phyloP scores from a whole-genome alignment of 495 filamentous ascomycete species.

The Parachaetomium inaequale region DNA sequence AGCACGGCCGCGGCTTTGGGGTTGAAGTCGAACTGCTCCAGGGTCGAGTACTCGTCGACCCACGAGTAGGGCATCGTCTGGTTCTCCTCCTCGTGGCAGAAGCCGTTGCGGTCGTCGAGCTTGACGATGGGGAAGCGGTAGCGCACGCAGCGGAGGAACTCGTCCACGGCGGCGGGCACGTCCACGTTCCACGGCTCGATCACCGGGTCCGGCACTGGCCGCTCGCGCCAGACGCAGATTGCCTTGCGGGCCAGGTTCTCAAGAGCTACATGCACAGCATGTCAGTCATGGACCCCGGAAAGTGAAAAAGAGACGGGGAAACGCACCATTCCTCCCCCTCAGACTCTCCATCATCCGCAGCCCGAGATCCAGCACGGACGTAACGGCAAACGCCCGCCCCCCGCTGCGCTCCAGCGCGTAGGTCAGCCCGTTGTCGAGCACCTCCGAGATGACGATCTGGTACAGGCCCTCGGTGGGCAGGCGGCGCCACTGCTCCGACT shows the following conservation, averaged over 20 bases:
- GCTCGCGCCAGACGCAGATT: conserved; percentile 20
- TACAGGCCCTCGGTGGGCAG: conserved; percentile 20
- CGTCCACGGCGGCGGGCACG: conserved; percentile 13
- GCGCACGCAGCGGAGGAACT: conserved; percentile 22
- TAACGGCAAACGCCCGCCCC: conserved; percentile 19
- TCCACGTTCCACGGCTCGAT: conserved; percentile 4
- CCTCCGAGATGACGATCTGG: conserved; percentile 23
- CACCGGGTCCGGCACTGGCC: conserved; percentile 6
- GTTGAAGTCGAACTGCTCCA: conserved; percentile 17
- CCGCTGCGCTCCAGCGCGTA: conserved; percentile 18
- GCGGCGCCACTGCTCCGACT: conserved; percentile 8
- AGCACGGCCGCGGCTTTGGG: conserved; percentile 20
- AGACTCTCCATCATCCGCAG: conserved; percentile 24
- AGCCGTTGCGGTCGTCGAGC: conserved; percentile 21
- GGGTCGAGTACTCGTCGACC: conserved; percentile 10
- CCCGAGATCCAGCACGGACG: conserved; percentile 23
- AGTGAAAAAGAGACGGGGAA: too few relatives aligned
- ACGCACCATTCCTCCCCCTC: conserved; percentile 18
- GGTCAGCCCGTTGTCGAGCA: conserved; percentile 14
- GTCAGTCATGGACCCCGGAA: background rate
- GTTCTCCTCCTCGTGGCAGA: conserved; percentile 15
- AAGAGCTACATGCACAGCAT: conserved; percentile 12
- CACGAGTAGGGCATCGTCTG: conserved; percentile 2
- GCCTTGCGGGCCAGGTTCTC: conserved; percentile 20
- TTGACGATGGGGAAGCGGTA: conserved; percentile 22